A percentile compares a stretch with the other conserved stretches of the same genome.
These are phyloP conservation scores for Fusarium torreyae DNA, from an alignment of 2,329 filamentous ascomycete genomes.

Conservation along the genomic window DNA sequence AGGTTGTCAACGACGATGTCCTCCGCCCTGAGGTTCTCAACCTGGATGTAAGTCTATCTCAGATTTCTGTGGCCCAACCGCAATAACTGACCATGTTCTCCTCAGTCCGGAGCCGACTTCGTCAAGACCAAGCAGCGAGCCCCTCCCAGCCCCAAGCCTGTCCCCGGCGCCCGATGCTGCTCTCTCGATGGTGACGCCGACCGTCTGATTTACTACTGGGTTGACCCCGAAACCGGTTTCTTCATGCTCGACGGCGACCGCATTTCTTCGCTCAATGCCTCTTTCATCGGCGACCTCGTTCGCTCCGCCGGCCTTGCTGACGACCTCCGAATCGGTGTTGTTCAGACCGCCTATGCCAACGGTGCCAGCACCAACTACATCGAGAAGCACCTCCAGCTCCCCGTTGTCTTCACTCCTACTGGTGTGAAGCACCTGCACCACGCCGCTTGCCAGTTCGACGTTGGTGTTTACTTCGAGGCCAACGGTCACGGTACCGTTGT, in stretches of 20 bases:
- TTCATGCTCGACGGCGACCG: constrained; percentile 96
- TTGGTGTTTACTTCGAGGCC: constrained; percentile 98
- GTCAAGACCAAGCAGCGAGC: constrained; percentile 97
- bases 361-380: constrained; percentile 95
- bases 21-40: constrained; percentile 92
- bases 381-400: constrained; percentile 87
- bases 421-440: constrained; percentile 99
- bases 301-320: constrained; percentile 83
- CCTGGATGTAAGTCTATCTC: constrained; percentile 75
- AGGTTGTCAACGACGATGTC: constrained; percentile 93
- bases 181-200: constrained; percentile 97
- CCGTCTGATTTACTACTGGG: constrained; percentile 94
- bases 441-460: constrained; percentile 93
- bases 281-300: constrained; percentile 92
- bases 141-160: constrained; percentile 85
- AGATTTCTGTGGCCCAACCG: not conserved
- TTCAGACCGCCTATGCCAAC: constrained; percentile 98
- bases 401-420: constrained; percentile 92
- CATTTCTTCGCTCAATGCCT: constrained; percentile 93
- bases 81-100: constrained; percentile 21
- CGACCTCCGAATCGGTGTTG: constrained; percentile 90
- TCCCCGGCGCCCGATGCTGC: constrained; percentile 83
- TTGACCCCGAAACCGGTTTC: constrained; percentile 86
- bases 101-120: constrained; percentile 91
- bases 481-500: constrained; percentile 98